Percentiles rank a stretch among this genome's conserved stretches.
These are phyloP conservation scores for Vitis rupestris DNA, from an alignment of 164 flowering plant genomes.

Conservation along the genomic window DNA sequence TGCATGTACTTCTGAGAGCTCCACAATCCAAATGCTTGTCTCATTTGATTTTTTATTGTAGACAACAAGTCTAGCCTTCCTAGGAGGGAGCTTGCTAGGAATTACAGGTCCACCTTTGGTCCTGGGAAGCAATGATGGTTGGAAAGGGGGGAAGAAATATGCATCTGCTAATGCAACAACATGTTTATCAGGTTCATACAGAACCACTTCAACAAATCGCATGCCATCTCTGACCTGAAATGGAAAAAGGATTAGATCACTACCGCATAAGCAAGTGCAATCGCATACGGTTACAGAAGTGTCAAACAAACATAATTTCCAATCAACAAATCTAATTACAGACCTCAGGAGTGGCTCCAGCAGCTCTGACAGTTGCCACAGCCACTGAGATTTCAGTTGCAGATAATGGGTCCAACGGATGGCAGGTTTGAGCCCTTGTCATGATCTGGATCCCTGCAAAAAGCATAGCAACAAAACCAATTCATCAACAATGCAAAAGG, in stretches of 20 bases:
- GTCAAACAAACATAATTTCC: neutral
- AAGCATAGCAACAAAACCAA: slow-evolving; percentile 8
- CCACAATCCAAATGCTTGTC: slow-evolving; percentile 85
- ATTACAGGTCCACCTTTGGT: slow-evolving; percentile 83
- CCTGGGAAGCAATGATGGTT: slow-evolving; percentile 77
- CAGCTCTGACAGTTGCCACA: slow-evolving; percentile 90
- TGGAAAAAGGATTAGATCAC: neutral
- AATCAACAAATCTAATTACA: neutral
- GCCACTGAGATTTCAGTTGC: slow-evolving; percentile 91
- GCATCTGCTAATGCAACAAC: slow-evolving; percentile 96
- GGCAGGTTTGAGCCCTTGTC: slow-evolving; percentile 68
- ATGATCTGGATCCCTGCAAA: slow-evolving; percentile 49
- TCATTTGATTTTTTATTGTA: slow-evolving; percentile 81
- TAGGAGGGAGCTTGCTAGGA: slow-evolving; percentile 83
- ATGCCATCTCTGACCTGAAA: slow-evolving; percentile 86
- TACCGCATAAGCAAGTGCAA: no score
- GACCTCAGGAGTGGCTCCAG: slow-evolving; percentile 98
- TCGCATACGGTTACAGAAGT: no score
- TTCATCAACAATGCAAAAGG: neutral
- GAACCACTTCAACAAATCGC: slow-evolving; percentile 88
- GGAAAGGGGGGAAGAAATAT: slow-evolving; percentile 95
- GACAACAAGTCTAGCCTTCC: slow-evolving; percentile 78
- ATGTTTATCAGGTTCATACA: slow-evolving; percentile 77
- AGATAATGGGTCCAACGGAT: slow-evolving; percentile 89
- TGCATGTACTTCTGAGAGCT: slow-evolving; percentile 86